Conservation (phyloP, 73 alveolate species). For the Paramecium bursaria region DNA sequence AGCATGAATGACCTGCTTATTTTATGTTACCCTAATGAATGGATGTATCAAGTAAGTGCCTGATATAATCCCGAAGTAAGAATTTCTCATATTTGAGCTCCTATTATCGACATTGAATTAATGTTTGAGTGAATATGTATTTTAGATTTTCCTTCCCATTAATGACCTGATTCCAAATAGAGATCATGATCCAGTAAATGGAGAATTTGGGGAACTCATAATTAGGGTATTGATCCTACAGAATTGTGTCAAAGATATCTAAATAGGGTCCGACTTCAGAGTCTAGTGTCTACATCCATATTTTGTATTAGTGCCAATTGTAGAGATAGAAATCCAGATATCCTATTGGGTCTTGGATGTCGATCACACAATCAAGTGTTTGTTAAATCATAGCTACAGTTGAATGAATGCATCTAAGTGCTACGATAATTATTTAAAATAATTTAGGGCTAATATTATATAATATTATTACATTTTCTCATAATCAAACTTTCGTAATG, state of each 20-base stretch:
- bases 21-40: not conserved
- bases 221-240: not conserved
- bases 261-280: constrained; percentile 12
- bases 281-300: constrained; percentile 46
- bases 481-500: not conserved
- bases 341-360: constrained; percentile 1
- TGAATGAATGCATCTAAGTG: not conserved
- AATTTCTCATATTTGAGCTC: constrained; percentile 19
- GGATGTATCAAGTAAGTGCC: constrained; percentile 18
- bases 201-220: constrained; percentile 22
- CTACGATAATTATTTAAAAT: constrained; percentile 5
- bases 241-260: constrained; percentile 7
- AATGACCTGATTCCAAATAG: constrained; percentile 27
- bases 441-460: constrained; percentile 6
- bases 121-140: not conserved
- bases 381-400: not conserved
- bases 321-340: constrained; percentile 31
- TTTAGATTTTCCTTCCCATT: not conserved
- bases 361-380: constrained; percentile 33
- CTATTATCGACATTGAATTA: not conserved
- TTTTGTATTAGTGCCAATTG: constrained; percentile 5
- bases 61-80: constrained; percentile 16
- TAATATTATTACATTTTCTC: not conserved
- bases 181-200: constrained; percentile 46
- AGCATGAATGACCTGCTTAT: constrained; percentile 53